Percentiles rank a stretch among this genome's conserved stretches.
Conservation (phyloP, 2,329 filamentous ascomycete species). For the Fusarium guadeloupense region DNA sequence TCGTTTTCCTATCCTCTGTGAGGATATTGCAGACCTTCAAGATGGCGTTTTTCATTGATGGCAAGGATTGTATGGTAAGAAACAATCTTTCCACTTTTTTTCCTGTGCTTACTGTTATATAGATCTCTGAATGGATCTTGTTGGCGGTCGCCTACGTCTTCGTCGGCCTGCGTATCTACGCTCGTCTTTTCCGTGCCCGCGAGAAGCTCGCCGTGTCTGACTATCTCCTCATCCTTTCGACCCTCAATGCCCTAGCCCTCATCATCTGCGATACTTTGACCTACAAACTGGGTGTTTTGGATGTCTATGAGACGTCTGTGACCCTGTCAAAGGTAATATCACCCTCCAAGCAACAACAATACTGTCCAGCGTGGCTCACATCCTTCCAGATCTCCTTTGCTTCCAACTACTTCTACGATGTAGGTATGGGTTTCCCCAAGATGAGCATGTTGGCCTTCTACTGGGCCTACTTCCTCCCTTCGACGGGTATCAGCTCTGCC, state of each 20-base stretch:
- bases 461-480: conserved; percentile 47
- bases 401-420: conserved; percentile 51
- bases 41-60: conserved; percentile 37
- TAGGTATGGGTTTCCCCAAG: conserved; percentile 50
- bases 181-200: conserved; percentile 45
- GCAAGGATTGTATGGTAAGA: conserved; percentile 38
- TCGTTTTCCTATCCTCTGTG: neutral
- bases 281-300: conserved; percentile 45
- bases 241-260: conserved; percentile 44
- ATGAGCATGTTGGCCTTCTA: conserved; percentile 51
- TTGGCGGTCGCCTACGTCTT: conserved; percentile 42
- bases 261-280: conserved; percentile 50
- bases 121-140: conserved; percentile 50
- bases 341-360: fast-evolving
- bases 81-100: neutral
- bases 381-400: conserved; percentile 45
- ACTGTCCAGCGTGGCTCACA: neutral
- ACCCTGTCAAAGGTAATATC: conserved; percentile 43
- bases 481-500: conserved; percentile 28
- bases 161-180: conserved; percentile 45
- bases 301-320: conserved; percentile 44
- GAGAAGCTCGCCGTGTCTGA: conserved; percentile 46
- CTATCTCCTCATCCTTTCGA: conserved; percentile 42
- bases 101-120: neutral
- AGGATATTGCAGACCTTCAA: neutral